phyloP scores from a whole-genome alignment of 176 grass and related monocot species.

The Ampelocalamus luodianensis region DNA sequence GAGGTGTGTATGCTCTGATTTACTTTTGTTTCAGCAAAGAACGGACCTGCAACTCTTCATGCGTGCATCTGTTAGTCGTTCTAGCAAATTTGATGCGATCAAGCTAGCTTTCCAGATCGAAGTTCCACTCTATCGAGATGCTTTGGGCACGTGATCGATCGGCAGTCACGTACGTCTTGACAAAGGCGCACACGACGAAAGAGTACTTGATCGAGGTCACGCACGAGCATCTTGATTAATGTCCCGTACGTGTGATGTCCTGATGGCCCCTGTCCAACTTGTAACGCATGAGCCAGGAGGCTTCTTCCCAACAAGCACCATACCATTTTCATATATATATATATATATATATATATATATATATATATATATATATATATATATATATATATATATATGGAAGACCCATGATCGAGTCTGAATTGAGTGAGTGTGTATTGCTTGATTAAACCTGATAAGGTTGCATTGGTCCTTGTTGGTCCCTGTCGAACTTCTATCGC shows the following conservation, averaged over 20 bases:
- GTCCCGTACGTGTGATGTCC: background rate
- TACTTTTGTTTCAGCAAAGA: background rate
- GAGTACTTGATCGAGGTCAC: background rate
- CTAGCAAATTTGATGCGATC: background rate
- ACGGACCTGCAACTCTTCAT: background rate
- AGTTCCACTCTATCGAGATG: slow-evolving; percentile 31
- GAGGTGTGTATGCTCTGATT: too few relatives aligned
- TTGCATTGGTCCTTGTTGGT: too few relatives aligned
- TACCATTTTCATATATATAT: too few relatives aligned
- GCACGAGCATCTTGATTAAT: background rate
- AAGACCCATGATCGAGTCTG: background rate
- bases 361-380: too few relatives aligned
- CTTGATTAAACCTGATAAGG: too few relatives aligned
- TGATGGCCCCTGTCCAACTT: background rate
- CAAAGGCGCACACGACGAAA: background rate
- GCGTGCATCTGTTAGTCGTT: background rate
- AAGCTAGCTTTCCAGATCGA: slow-evolving; percentile 6
- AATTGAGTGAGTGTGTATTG: background rate
- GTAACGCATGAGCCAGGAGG: background rate
- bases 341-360: too few relatives aligned
- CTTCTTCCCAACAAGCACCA: background rate
- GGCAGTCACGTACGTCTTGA: background rate
- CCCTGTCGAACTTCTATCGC: too few relatives aligned
- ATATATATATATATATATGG: too few relatives aligned
- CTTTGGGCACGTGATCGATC: slow-evolving; percentile 19